Evolutionary conservation across 768 basidiomycete species (phyloP), one percentile per base, ranked within the genome.

Genomic region (Leccinum olivaceopallidum): DNA sequence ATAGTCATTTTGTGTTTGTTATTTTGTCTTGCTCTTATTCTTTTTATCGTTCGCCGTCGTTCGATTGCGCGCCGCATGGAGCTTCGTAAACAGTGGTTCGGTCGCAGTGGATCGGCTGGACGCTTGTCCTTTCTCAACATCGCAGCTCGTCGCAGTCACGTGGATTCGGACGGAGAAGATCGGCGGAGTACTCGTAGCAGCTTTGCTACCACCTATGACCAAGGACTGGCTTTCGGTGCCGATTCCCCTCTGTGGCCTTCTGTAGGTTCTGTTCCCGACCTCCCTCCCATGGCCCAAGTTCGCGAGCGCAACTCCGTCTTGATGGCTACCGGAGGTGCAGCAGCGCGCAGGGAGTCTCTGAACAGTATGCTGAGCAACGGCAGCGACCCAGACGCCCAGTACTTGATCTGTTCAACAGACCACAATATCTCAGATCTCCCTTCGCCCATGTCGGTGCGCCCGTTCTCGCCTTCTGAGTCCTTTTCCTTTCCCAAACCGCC

Each of bases 401-500:
- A 77, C 66, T 73, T 82, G 26, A 54, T 73, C 22, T 63, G 80
- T 63, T 61, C 71, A 7, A 56, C 61, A n/a, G 56, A 53, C 37
- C 65, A 63, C 59, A 57, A 57, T 56, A 54, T 59, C 30, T 49
- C 28, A 20, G 69, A 68, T 36, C 66, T 69, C n/a, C 60, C 69
- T 5, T 80, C 84, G 0, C 83, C 85, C 24, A 84, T 88, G 79
- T 84, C 80, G 42, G 85, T 86, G 20, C 83, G 84, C 44, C 86
- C 85, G 2, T 88, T 87, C 75, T 83, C 86, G 0, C 84, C 85
- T 12, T 82, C 83, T 18, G 88, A 90, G 69, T 81, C 83, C 5
- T 89, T 87, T 72, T 73, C 84, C 9, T 89, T 90, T 77, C 88
- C 88, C 3, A 82, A 82, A 57, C 88, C 88, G 2, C 86, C 85